These are phyloP conservation scores for Talaromyces ruber DNA, from an alignment of 495 filamentous ascomycete species.

Conservation along the genomic window DNA sequence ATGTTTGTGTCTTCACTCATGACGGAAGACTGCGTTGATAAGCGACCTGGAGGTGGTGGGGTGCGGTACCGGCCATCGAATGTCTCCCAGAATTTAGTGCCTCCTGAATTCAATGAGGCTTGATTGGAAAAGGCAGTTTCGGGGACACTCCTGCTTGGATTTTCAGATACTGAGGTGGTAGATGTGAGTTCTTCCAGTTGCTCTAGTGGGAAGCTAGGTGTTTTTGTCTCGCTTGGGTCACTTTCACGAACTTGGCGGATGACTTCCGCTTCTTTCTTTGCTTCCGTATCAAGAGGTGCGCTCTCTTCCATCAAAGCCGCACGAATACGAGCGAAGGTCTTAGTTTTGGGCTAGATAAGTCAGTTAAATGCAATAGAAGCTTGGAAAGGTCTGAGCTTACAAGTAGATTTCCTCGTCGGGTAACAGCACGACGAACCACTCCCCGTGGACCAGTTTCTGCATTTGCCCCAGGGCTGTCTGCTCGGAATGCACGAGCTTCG, in stretches of 20 bases:
- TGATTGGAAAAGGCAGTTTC: slow-evolving; percentile 65
- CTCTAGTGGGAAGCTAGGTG: slow-evolving; percentile 15
- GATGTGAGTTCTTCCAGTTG: slow-evolving; percentile 28
- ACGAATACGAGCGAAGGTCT: slow-evolving; percentile 85
- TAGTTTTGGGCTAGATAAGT: slow-evolving; percentile 70
- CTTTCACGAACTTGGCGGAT: slow-evolving; percentile 86
- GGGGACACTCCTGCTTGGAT: slow-evolving; percentile 37
- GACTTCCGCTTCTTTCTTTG: slow-evolving; percentile 87
- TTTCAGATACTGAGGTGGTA: slow-evolving; percentile 48
- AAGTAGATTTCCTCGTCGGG: slow-evolving; percentile 77
- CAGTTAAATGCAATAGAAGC: slow-evolving; percentile 1
- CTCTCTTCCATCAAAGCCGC: slow-evolving; percentile 84
- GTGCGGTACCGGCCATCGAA: slow-evolving; percentile 57
- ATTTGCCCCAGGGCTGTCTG: slow-evolving; percentile 34
- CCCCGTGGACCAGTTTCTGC: slow-evolving; percentile 34
- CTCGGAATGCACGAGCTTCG: slow-evolving; percentile 35
- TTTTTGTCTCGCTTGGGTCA: slow-evolving; percentile 36
- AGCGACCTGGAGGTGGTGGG: slow-evolving; percentile 55
- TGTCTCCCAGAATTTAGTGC: slow-evolving; percentile 71
- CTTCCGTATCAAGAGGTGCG: slow-evolving; percentile 78
- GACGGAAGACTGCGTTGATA: slow-evolving; percentile 47
- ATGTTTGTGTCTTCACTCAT: slow-evolving; percentile 69
- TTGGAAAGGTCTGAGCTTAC: slow-evolving; percentile 38
- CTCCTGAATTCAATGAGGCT: slow-evolving; percentile 59
- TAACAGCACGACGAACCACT: slow-evolving; percentile 61